Base-by-base conservation (phyloP, 352 stramenopile species). In the Phytopythium cucurbitacearum region DNA sequence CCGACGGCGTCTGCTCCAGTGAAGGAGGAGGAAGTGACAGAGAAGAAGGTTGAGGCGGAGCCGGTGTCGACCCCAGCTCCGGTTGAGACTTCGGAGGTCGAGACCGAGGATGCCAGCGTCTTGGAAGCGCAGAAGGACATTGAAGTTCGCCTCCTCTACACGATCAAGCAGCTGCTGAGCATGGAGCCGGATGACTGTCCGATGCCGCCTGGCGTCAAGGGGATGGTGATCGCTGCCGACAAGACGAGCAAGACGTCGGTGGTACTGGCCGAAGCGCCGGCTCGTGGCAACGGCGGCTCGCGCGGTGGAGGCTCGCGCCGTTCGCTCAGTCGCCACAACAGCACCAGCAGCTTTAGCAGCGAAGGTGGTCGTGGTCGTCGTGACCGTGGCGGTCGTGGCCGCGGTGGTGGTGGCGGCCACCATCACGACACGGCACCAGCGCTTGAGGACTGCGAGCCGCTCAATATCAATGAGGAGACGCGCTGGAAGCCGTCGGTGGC, bases 401-500 rank as follows among this genome's bases (percentile, higher is more conserved):
- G 62, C 38, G 59, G 73, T n/a, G 61, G 76, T 57, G 59, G 73
- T 38, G 66, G 75, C 8, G 55, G 72, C 40, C 60, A 75, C 44
- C 55, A 69, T 33, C 67, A 73, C 40, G 67, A 85, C 37, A 76
- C 71, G n/a, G 75, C 73, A 0, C 79, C 80, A 32, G 53, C 77
- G 35, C 59, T 87, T 7, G 70, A 85, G 48, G 76, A 89, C 43
- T 84, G 80, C 32, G 68, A 59, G n/a, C 82, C 82, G 21, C 60
- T 93, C 5, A 65, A 75, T 12, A 89, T 89, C 54, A 93, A 93
- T 56, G 82, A 93, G 49, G 80, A 86, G 64, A 93, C 82, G 6
- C 82, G 82, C 1, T 93, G 82, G 82, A 92, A 92, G 57, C 82
- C 82, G n/a, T 66, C 73, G 15, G 73, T 85, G 47, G 56, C 70